Evolutionary conservation across 306 rosid species (phyloP).

Genomic region (Acmispon strigosus): DNA sequence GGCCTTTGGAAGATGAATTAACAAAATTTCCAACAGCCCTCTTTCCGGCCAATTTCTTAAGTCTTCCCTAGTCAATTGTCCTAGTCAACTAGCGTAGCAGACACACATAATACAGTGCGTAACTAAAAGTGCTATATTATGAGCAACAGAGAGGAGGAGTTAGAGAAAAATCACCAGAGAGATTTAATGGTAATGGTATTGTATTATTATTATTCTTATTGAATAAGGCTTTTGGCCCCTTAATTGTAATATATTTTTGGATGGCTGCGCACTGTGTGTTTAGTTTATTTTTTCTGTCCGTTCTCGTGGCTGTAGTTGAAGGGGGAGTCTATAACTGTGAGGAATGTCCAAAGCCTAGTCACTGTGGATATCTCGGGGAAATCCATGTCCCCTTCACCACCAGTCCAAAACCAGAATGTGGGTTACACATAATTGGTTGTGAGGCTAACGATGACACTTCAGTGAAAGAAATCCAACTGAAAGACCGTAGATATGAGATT

Average conservation of each 20-base stretch:
- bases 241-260: not conserved
- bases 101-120: not conserved
- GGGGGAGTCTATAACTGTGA: rapidly evolving
- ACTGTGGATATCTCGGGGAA: not conserved
- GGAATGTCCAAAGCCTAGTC: not conserved
- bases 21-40: not conserved
- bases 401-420: not conserved
- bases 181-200: not conserved
- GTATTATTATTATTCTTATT: too few relatives aligned
- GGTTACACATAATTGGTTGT: not conserved
- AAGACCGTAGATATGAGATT: not conserved
- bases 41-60: not conserved
- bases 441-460: rapidly evolving
- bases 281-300: not conserved
- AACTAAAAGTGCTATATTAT: not conserved
- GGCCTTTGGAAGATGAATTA: too few relatives aligned
- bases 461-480: not conserved
- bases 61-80: not conserved
- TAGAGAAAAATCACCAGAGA: not conserved
- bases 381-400: conserved; percentile 11
- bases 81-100: conserved; percentile 23
- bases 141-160: not conserved
- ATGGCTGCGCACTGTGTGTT: conserved; percentile 1
- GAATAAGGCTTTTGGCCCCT: not conserved
- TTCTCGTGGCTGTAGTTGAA: not conserved